Base-by-base conservation (phyloP, 208 protist species). In the Trypanosoma cruzi region DNA sequence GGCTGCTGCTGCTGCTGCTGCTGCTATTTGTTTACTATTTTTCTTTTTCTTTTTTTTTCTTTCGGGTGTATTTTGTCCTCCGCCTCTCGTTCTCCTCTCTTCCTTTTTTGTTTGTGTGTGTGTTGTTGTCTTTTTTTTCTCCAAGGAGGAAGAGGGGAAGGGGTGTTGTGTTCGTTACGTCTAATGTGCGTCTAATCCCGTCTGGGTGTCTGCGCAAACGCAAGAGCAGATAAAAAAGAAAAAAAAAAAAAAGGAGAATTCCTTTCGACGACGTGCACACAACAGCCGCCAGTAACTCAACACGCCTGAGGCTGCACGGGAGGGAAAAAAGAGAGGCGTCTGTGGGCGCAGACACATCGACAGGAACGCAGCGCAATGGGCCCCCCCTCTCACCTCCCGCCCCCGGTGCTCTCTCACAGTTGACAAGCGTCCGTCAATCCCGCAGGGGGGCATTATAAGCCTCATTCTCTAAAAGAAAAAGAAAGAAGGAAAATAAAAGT, bases 91-190 rank as follows among this genome's bases (percentile, higher is more conserved):
- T 44, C 40, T 16, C 11, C 11, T 3, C 40, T 3, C 3, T 7
- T 44, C 18, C 13, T 7, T 13, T 44, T 44, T 13, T 44, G 40
- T 16, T 44, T 14, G 40, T 44, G 13, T 44, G 46, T n/a, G n/a
- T n/a, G n/a, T n/a, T n/a, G n/a, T n/a, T n/a, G 26, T 65, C 18
- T 44, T 37, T 68, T 58, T 40, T 44, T 34, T 68, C 28, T 62
- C 46, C n/a, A n/a, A n/a, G n/a, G n/a, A n/a, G n/a, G n/a, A n/a
- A n/a, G n/a, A n/a, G n/a, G n/a, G n/a, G n/a, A n/a, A n/a, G n/a
- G 37, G 5, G 37, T 13, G 8, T 5, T 44, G 1, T 26, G 48
- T 8, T 11, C 48, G 48, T 6, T n/a, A 52, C 48, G 16, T 52
- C 48, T 52, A 52, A 52, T 52, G 18, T 52, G 22, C 3, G n/a